Percentiles rank a stretch among this genome's conserved stretches.
Conservation (phyloP, 2,329 filamentous ascomycete species). For the Xylaria hypoxylon region DNA sequence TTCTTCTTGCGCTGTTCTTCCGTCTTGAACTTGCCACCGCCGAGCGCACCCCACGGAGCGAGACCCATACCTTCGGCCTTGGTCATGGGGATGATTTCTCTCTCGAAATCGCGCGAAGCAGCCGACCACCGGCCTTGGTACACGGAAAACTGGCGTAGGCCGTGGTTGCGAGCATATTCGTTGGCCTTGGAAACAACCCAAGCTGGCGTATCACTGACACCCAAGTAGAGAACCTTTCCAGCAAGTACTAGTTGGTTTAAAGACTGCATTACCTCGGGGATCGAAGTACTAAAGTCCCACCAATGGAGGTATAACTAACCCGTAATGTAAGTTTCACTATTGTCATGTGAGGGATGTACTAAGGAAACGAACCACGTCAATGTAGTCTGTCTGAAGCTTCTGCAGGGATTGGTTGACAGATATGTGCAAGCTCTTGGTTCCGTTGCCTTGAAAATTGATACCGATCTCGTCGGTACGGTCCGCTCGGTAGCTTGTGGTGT, state of each 20-base stretch:
- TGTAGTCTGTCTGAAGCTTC: slow-evolving; percentile 75
- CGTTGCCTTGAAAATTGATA: slow-evolving; percentile 69
- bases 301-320: slow-evolving; percentile 69
- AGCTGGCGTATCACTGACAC: slow-evolving; percentile 75
- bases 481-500: slow-evolving; percentile 67
- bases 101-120: slow-evolving; percentile 73
- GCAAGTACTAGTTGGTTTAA: slow-evolving; percentile 69
- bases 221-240: slow-evolving; percentile 76
- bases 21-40: slow-evolving; percentile 63
- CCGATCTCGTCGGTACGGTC: slow-evolving; percentile 57
- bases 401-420: slow-evolving; percentile 67
- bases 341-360: neutral
- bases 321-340: slow-evolving; percentile 31
- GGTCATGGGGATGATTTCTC: slow-evolving; percentile 76
- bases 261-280: slow-evolving; percentile 76
- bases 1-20: slow-evolving; percentile 58
- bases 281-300: slow-evolving; percentile 75
- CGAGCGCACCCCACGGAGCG: slow-evolving; percentile 70
- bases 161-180: slow-evolving; percentile 76
- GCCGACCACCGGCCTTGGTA: slow-evolving; percentile 76
- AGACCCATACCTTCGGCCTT: slow-evolving; percentile 71
- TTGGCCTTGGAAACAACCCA: slow-evolving; percentile 76
- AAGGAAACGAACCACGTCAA: slow-evolving; percentile 67
- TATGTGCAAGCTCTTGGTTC: slow-evolving; percentile 68
- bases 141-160: slow-evolving; percentile 75